Evolutionary conservation across 225 moss, liverwort and hornwort species (phyloP).

Genomic region (Antitrichia curtipendula): DNA sequence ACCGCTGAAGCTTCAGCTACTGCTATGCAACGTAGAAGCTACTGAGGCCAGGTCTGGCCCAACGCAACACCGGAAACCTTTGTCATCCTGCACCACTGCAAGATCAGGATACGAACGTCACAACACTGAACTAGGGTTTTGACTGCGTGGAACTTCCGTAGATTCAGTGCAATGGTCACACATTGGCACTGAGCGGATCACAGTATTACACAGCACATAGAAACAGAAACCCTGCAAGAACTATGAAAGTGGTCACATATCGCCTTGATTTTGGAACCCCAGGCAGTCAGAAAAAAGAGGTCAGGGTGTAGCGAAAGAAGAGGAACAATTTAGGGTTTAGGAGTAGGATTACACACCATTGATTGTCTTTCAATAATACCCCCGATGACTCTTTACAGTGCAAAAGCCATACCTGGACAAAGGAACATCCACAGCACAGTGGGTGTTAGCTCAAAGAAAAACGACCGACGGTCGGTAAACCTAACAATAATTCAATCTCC

Average conservation of each 20-base stretch:
- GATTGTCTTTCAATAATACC: background rate
- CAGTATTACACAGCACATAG: background rate
- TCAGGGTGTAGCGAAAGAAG: background rate
- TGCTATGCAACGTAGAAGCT: conserved; percentile 2
- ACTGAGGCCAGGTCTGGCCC: conserved; percentile 3
- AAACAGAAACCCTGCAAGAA: background rate
- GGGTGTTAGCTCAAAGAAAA: background rate
- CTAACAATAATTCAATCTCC: background rate
- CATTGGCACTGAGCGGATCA: background rate
- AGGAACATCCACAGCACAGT: background rate
- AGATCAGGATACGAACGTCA: conserved; percentile 7
- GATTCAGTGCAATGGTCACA: background rate
- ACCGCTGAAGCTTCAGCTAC: conserved; percentile 3
- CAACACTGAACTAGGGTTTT: background rate
- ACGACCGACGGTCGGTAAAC: background rate
- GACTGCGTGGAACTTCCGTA: background rate
- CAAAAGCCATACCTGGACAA: background rate
- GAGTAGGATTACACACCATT: background rate
- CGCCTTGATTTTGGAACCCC: background rate
- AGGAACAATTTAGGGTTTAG: background rate
- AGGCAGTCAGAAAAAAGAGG: background rate
- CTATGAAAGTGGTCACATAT: background rate
- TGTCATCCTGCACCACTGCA: conserved; percentile 19
- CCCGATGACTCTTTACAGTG: background rate
- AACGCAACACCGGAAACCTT: background rate